Conservation (phyloP, 352 stramenopile genomes). For the Vaucheria bursata region DNA sequence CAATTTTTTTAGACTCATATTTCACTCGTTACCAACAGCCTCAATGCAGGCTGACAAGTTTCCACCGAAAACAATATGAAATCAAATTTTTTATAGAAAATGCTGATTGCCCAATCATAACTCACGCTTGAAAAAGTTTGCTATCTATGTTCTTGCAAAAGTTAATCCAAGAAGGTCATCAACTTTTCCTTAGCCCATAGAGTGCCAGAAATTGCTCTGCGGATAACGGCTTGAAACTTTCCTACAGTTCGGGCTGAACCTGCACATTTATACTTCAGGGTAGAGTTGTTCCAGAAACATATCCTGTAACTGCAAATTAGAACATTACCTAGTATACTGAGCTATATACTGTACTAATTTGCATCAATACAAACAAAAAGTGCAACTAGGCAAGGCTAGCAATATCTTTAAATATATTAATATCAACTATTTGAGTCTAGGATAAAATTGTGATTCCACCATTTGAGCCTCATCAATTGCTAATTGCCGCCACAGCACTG, state of each 20-base stretch:
- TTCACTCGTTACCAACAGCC: too few relatives aligned
- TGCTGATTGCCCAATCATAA: too few relatives aligned
- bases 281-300: too few relatives aligned
- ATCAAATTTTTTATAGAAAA: too few relatives aligned
- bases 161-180: slow-evolving; percentile 69
- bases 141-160: too few relatives aligned
- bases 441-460: slow-evolving; percentile 58
- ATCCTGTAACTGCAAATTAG: background rate
- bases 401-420: background rate
- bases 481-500: slow-evolving; percentile 68
- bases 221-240: slow-evolving; percentile 52
- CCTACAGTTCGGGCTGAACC: slow-evolving; percentile 60
- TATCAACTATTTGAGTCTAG: background rate
- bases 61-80: too few relatives aligned
- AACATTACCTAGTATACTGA: too few relatives aligned
- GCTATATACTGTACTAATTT: too few relatives aligned
- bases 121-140: too few relatives aligned
- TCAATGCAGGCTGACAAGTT: too few relatives aligned
- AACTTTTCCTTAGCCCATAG: slow-evolving; percentile 56
- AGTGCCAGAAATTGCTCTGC: slow-evolving; percentile 74
- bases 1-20: too few relatives aligned
- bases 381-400: background rate
- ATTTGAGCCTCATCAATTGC: slow-evolving; percentile 79
- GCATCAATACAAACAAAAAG: too few relatives aligned
- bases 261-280: slow-evolving; percentile 1